These are phyloP conservation scores for Claviceps monticola DNA, from an alignment of 2,329 filamentous ascomycete species.

Conservation along the genomic window DNA sequence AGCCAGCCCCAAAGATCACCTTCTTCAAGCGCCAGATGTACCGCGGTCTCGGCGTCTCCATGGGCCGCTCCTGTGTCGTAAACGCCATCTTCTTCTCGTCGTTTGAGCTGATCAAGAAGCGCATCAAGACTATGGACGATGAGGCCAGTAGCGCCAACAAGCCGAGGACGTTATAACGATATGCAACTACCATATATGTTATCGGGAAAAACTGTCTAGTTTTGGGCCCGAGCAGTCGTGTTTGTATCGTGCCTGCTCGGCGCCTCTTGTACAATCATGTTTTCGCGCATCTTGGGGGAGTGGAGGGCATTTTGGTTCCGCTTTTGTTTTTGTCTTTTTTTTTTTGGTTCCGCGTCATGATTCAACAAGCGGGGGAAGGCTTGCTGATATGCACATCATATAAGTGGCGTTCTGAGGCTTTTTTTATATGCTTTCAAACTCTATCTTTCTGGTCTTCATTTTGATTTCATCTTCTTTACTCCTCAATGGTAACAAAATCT, in stretches of 20 bases:
- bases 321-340: neutral
- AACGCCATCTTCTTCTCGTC: conserved; percentile 86
- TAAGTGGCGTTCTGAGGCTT: too few species aligned
- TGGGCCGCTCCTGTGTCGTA: conserved; percentile 67
- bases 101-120: conserved; percentile 71
- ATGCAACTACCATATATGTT: neutral
- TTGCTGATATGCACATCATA: neutral
- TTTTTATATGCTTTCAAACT: neutral
- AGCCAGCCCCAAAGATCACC: conserved; percentile 56
- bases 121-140: conserved; percentile 37
- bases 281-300: neutral
- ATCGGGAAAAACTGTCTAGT: too few species aligned
- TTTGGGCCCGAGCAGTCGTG: too few species aligned
- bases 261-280: neutral
- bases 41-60: conserved; percentile 68
- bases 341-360: neutral
- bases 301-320: neutral
- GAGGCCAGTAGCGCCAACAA: conserved; percentile 7
- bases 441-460: neutral
- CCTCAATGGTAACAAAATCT: neutral
- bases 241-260: too few species aligned
- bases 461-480: neutral
- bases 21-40: conserved; percentile 72
- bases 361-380: neutral
- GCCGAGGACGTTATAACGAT: conserved; percentile 6